These are phyloP conservation scores for Globisporangium heterothallicum DNA, from an alignment of 352 stramenopile species.

Conservation along the genomic window DNA sequence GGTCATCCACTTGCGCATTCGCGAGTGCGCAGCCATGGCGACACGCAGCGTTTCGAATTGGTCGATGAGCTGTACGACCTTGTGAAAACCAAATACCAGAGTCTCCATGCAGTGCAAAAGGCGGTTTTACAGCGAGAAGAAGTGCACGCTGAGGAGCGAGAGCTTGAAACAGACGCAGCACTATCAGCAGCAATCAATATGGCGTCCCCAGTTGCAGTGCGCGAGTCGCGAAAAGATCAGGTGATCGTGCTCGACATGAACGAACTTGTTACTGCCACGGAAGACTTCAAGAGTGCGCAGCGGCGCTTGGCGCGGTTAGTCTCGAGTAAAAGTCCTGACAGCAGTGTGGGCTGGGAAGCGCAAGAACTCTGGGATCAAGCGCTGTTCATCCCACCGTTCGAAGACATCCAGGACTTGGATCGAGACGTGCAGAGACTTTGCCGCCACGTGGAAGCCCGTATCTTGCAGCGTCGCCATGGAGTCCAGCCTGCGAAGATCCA, in stretches of 20 bases:
- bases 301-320: conserved; percentile 24
- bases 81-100: conserved; percentile 21
- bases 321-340: conserved; percentile 37
- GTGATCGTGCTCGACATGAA: conserved; percentile 26
- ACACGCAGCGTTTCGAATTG: conserved; percentile 5
- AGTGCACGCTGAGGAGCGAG: conserved; percentile 5
- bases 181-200: not conserved
- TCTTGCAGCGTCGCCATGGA: conserved; percentile 13
- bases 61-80: conserved; percentile 24
- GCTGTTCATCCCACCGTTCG: conserved; percentile 46
- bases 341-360: conserved; percentile 36
- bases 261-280: conserved; percentile 18
- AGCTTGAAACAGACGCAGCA: not conserved
- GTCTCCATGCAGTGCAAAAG: conserved; percentile 13
- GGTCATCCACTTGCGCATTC: not conserved
- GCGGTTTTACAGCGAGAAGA: conserved; percentile 1
- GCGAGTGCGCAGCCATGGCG: too few relatives aligned
- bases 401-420: conserved; percentile 46
- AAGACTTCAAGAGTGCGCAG: conserved; percentile 30
- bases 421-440: conserved; percentile 29
- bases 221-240: conserved; percentile 2
- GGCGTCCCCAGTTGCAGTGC: not conserved
- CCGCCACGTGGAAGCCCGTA: conserved; percentile 25
- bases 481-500: not conserved
- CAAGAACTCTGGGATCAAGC: conserved; percentile 54